Base-by-base conservation (phyloP, 352 stramenopile species). In the Thraustochytrium striatum region DNA sequence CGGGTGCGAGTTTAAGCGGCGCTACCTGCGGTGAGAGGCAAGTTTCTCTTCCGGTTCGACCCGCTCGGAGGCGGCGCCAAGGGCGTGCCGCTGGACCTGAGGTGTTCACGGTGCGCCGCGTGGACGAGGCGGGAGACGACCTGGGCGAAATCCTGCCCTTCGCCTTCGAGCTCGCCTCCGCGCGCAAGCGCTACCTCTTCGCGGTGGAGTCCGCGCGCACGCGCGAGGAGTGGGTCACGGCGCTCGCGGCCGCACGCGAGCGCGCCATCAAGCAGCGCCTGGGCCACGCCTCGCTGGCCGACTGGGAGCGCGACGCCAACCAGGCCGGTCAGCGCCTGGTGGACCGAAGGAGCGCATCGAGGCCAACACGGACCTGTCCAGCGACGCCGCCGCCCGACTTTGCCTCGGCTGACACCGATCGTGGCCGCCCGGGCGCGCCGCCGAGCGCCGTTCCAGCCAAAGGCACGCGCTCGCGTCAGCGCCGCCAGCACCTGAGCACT, bases 81-180 rank as follows among this genome's bases (percentile, higher is more conserved):
- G 47, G 65, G 65, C 11, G 41, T 75, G 39, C 41, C 65, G 16
- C 47, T 75, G 11, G 65, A 75, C 25, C 52, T 75, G 65, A 75
- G 47, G 52, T 43, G 3, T 75, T 44, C 41, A 19, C 9, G 19
- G 11, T 75, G 19, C 41, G 61, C n/a, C 19, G 19, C 41, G 65
- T 38, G 52, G 39, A 75, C 65, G 21, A 75, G 11, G 65, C 65
- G 8, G 65, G 5, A 32, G 65, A 75, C 39, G 39, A 70, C 11
- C 30, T 55, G 28, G 65, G 65, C 44, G 65, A 75, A 11, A 13
- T 75, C 3, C 11, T 75, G 43, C 65, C 65, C 16, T 75, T 62
- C 50, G 65, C 65, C 32, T 75, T 75, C 7, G 21, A 32, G 44
- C 47, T 75, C 19, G 25, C 39, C 16, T 70, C 41, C 13, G 39